A percentile compares a stretch with the other conserved stretches of the same genome.
phyloP scores from a whole-genome alignment of 768 basidiomycete genomes.

The Lentinula raphanica region DNA sequence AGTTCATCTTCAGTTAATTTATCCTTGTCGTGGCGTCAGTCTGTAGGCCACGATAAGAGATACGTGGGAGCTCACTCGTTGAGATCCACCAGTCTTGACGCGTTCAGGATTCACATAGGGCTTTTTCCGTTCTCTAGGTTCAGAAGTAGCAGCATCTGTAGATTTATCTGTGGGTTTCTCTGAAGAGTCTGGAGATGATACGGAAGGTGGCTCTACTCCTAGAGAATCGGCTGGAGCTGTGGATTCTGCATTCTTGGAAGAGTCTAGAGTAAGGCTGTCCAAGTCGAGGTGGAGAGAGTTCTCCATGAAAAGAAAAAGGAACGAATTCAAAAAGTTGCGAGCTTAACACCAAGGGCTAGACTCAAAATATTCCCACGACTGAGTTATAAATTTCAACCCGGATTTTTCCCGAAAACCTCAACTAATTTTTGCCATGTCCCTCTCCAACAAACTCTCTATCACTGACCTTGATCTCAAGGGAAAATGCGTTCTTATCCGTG shows the following conservation, averaged over 20 bases:
- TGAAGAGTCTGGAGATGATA: slow-evolving; percentile 1
- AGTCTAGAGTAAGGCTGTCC: slow-evolving; percentile 39
- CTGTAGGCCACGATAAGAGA: neutral
- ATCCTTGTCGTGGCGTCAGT: slow-evolving; percentile 39
- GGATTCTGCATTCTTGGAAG: slow-evolving; percentile 12
- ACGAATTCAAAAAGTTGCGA: neutral
- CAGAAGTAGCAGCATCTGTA: slow-evolving; percentile 11
- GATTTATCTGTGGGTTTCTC: slow-evolving; percentile 9
- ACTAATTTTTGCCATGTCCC: slow-evolving; percentile 55
- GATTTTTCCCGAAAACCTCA: neutral
- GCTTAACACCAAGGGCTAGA: neutral
- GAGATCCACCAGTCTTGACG: slow-evolving; percentile 75
- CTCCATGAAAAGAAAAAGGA: slow-evolving; percentile 21
- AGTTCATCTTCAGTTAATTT: slow-evolving; percentile 67
- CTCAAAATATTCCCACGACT: neutral
- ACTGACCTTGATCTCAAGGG: slow-evolving; percentile 83
- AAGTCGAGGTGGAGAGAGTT: slow-evolving; percentile 75
- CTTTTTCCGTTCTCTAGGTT: slow-evolving; percentile 22
- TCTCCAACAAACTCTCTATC: slow-evolving; percentile 92
- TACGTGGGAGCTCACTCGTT: slow-evolving; percentile 48
- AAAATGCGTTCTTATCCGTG: slow-evolving; percentile 89
- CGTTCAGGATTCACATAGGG: slow-evolving; percentile 81
- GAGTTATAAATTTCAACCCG: neutral
- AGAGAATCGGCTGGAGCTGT: slow-evolving; percentile 1
- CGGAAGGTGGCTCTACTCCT: slow-evolving; percentile 9